Evolutionary conservation across 371 early-diverging fungal species (phyloP), one percentile per base, ranked within the genome.

Genomic region (Saksenaea oblongispora): DNA sequence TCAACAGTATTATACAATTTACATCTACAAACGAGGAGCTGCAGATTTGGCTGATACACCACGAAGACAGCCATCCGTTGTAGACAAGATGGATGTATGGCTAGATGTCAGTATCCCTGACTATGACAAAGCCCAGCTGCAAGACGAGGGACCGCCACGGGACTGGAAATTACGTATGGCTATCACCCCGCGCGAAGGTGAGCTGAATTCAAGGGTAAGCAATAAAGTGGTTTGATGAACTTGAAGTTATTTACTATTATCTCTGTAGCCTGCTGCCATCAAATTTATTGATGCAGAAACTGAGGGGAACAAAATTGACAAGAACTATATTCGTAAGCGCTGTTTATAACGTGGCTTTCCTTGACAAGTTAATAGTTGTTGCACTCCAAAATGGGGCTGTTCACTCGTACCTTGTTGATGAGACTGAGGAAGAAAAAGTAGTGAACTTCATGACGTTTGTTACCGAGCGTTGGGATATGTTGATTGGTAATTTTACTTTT

Each of bases 381-480:
- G 70, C 57, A 2, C 47, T 69, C 7, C 67, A 61, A 2, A 65
- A 72, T 62, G 75, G 75, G 1, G 55, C 56, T 11, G 59, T 75
- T 4, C 57, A 67, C 54, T 69, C 75, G 1, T 75, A 72, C 56
- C 60, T 59, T 8, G 18, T 72, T 17, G 69, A 75, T 58, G 27
- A 66, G 26, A 57, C 56, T 11, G 75, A 75, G 39, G 62, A 65
- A 28, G 56, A 65, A 47, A 62, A 64, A 31, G 60, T 51, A 14
- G 51, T 64, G 1, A 61, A 72, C 44, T 63, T 75, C 14, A 62
- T 59, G 61, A 66, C 70, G 11, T 72, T 75, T 67, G 61, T 66
- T 37, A 57, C 62, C 34, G 65, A 72, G 24, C 66, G 65, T 60
- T 75, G 70, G 72, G 75, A 72, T 63, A 75, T 75, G 72, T 36